Evolutionary conservation across 495 filamentous ascomycete species (phyloP), one percentile per base, ranked within the genome.

Genomic region (Tuber brumale): DNA sequence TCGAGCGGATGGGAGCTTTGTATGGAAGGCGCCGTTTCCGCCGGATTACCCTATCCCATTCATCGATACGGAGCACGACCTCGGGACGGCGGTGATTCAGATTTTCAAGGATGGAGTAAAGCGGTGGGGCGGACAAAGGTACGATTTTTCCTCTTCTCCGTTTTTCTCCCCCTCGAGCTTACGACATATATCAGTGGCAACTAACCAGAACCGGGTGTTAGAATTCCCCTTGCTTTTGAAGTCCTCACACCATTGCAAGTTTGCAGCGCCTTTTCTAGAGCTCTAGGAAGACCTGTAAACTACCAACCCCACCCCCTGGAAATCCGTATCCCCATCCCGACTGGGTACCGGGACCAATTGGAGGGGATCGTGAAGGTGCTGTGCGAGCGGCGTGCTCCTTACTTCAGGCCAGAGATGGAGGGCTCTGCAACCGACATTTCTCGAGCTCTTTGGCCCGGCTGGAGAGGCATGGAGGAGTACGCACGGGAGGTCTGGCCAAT

Each of bases 21-120:
- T 92, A 78, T 99, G 95, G 95, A 91, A 91, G 80, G 96, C 95
- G 0, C 95, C 95, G 1, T 99, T 99, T 84, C 92, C 97, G 77
- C 91, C 93, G 7, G 89, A 97, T 76, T 90, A 91, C 44, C 91
- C 91, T 27, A 86, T 99, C 41, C 95, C 95, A n/a, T 99, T 95
- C 93, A 88, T 99, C 23, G 95, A 99, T 80, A 94, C 94, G 18
- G 95, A 99, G 83, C 95, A 99, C 82, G 95, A 99, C 77, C 91
- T 97, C 9, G 95, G 95, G 4, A 93, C 95, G n/a, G 92, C 95
- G 0, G 89, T 99, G 23, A 87, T 97, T 23, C 95, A 98, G 84
- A 91, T 99, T 76, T 92, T 98, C 87, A 99, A 97, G 84, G 94
- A 97, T 81, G 95, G 95, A 3, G 87, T 90, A 2, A 87, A 87